These are phyloP conservation scores for Trametes versicolor DNA, from an alignment of 1,284 basidiomycete species.

Conservation along the genomic window DNA sequence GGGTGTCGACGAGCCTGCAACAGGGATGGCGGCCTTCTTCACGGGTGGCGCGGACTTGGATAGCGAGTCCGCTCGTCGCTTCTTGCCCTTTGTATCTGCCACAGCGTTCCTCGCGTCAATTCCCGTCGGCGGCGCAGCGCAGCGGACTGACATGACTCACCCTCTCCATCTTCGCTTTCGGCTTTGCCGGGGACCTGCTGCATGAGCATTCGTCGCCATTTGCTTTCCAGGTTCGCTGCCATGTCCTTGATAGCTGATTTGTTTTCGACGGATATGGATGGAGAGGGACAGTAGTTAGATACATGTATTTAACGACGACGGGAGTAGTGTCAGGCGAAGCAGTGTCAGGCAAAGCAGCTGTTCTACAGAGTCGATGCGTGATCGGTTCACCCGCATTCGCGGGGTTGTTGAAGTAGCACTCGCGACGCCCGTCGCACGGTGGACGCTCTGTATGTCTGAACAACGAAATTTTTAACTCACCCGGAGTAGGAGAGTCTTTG, in stretches of 20 bases:
- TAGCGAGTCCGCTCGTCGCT: constrained; percentile 69
- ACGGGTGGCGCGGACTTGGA: constrained; percentile 62
- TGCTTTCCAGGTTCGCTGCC: constrained; percentile 84
- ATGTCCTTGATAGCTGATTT: constrained; percentile 86
- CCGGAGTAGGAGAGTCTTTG: constrained; percentile 72
- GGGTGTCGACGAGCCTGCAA: constrained; percentile 47
- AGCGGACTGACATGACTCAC: constrained; percentile 71
- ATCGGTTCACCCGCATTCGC: constrained; percentile 21
- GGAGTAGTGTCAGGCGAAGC: constrained; percentile 5
- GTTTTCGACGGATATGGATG: constrained; percentile 42
- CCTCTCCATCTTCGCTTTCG: constrained; percentile 64
- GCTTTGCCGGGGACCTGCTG: constrained; percentile 50
- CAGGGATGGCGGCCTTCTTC: constrained; percentile 70
- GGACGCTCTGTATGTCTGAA: not conserved
- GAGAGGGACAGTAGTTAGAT: constrained; percentile 64
- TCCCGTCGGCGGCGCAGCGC: constrained; percentile 34
- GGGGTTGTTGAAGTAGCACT: constrained; percentile 5
- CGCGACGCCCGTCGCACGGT: constrained; percentile 15
- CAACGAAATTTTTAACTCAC: constrained; percentile 57
- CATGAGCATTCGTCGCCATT: constrained; percentile 73
- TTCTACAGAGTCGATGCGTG: constrained; percentile 27
- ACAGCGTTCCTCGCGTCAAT: constrained; percentile 28
- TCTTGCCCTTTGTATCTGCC: constrained; percentile 70
- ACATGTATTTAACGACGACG: constrained; percentile 55
- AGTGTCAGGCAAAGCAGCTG: constrained; percentile 6